phyloP scores from a whole-genome alignment of 768 basidiomycete species.

The Xerocomellus intermedius region DNA sequence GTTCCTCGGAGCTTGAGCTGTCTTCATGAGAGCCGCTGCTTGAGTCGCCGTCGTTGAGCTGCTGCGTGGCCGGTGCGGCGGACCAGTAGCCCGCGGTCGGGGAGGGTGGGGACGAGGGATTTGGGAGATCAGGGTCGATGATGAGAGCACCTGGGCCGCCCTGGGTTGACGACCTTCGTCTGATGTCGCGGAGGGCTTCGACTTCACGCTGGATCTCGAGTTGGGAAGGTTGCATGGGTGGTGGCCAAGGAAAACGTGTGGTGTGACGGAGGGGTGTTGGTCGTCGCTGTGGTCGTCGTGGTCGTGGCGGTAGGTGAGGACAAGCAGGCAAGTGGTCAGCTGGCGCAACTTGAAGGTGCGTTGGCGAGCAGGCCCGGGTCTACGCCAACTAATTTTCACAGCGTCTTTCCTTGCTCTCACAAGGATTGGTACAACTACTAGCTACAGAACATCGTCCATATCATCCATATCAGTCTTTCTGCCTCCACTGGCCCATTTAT shows the following conservation, averaged over 20 bases:
- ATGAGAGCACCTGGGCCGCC: constrained; percentile 76
- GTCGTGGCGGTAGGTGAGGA: background rate
- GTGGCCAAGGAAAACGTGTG: constrained; percentile 14
- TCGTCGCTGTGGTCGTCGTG: constrained; percentile 10
- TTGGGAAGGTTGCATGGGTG: constrained; percentile 68
- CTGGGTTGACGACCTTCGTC: constrained; percentile 74
- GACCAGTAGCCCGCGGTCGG: constrained; percentile 56
- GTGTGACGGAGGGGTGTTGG: constrained; percentile 2
- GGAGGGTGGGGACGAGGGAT: constrained; percentile 58
- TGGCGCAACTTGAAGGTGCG: background rate
- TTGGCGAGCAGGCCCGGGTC: constrained; percentile 1
- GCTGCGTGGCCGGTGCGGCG: constrained; percentile 32
- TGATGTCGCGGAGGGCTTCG: constrained; percentile 80
- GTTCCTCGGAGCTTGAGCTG: constrained; percentile 37
- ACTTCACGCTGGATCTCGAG: constrained; percentile 87
- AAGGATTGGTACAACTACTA: constrained; percentile 5
- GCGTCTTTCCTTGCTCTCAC: background rate
- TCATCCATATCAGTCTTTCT: constrained; percentile 20
- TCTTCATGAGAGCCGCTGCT: constrained; percentile 42
- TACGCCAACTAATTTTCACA: constrained; percentile 16
- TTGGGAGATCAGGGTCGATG: constrained; percentile 91
- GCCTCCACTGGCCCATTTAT: constrained; percentile 6
- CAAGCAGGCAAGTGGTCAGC: background rate
- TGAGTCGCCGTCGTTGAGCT: constrained; percentile 44
- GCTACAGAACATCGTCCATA: constrained; percentile 19